phyloP scores from a whole-genome alignment of 2,329 filamentous ascomycete species.

The Dactylonectria macrodidyma region DNA sequence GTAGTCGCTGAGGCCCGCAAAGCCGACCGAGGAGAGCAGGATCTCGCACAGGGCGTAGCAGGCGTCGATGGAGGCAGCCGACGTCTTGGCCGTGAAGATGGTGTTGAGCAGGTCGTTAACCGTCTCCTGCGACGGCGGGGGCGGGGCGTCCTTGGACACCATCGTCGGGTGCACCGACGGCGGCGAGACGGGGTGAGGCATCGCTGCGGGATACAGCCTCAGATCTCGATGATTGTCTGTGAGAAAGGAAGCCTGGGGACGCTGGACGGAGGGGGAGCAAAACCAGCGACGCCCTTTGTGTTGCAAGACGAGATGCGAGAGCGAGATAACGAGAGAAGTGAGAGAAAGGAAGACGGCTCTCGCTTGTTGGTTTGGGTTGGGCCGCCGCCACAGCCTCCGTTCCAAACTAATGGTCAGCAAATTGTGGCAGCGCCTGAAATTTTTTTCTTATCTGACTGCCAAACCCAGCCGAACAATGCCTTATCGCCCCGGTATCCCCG shows the following conservation, averaged over 20 bases:
- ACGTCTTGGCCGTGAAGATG: conserved; percentile 79
- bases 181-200: conserved; percentile 66
- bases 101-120: conserved; percentile 75
- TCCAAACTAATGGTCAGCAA: conserved; percentile 20
- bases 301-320: background rate
- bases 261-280: conserved; percentile 34
- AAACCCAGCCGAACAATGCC: conserved; percentile 19
- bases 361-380: conserved; percentile 19
- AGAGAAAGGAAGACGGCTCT: conserved; percentile 5
- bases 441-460: conserved; percentile 31
- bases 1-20: conserved; percentile 67
- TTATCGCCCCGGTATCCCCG: conserved; percentile 38
- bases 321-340: conserved; percentile 1
- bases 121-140: conserved; percentile 76
- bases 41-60: conserved; percentile 74
- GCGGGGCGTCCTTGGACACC: conserved; percentile 64
- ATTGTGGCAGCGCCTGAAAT: conserved; percentile 27
- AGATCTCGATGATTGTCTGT: conserved; percentile 11
- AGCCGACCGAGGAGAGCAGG: conserved; percentile 68
- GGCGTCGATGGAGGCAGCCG: conserved; percentile 77
- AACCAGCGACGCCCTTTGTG: conserved; percentile 47
- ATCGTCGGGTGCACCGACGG: conserved; percentile 55
- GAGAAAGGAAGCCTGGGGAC: conserved; percentile 16
- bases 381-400: conserved; percentile 15
- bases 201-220: conserved; percentile 45